Conservation (phyloP, 75 land plant species). For the Chamaecyparis obtusa region DNA sequence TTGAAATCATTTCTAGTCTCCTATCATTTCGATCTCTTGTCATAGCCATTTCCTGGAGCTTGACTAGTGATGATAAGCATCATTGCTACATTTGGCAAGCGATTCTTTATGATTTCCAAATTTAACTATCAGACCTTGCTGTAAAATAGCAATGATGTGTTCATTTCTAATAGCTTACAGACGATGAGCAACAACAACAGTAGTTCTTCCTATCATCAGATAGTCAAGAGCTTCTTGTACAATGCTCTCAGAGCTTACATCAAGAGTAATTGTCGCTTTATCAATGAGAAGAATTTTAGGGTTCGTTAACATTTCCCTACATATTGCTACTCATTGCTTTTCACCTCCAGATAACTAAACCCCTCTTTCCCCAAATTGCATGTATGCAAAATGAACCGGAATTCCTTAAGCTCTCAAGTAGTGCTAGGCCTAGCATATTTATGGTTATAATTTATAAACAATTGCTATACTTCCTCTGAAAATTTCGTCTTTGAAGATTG, state of each 20-base stretch:
- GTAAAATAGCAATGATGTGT: constrained; percentile 78
- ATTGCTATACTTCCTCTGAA: too few relatives aligned
- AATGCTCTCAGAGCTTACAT: constrained; percentile 87
- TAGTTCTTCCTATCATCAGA: constrained; percentile 95
- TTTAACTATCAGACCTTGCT: constrained; percentile 86
- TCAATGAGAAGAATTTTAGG: constrained; percentile 88
- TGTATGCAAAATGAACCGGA: not conserved
- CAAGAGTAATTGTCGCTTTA: constrained; percentile 97
- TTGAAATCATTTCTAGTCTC: constrained; percentile 72
- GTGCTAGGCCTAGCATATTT: not conserved
- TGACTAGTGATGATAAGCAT: constrained; percentile 58
- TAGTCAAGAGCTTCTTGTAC: constrained; percentile 96
- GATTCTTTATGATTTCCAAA: constrained; percentile 89
- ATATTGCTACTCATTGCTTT: constrained; percentile 94
- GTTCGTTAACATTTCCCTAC: constrained; percentile 91
- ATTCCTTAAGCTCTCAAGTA: not conserved
- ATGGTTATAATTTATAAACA: too few relatives aligned
- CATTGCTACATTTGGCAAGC: constrained; percentile 53
- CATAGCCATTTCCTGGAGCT: constrained; percentile 70
- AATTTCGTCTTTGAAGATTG: too few relatives aligned
- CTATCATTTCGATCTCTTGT: too few relatives aligned
- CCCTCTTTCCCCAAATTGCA: too few relatives aligned
- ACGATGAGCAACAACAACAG: constrained; percentile 93
- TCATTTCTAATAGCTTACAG: constrained; percentile 91
- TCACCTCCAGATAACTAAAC: constrained; percentile 97